phyloP scores from a whole-genome alignment of 768 basidiomycete species.

The Podaxis carcinomalis region DNA sequence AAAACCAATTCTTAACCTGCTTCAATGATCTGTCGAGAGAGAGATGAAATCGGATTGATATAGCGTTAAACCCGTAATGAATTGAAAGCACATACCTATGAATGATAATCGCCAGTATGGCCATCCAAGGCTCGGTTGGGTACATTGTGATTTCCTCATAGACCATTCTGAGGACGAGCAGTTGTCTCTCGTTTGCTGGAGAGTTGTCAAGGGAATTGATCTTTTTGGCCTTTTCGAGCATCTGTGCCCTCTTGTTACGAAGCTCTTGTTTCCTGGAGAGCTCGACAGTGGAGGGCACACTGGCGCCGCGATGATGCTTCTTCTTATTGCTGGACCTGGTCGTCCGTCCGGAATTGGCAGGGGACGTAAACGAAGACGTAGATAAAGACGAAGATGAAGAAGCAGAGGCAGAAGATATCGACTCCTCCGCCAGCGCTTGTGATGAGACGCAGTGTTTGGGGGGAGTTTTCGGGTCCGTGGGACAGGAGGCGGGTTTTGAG shows the following conservation, averaged over 20 bases:
- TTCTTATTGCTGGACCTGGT: constrained; percentile 13
- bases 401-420: constrained; percentile 18
- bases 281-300: constrained; percentile 21
- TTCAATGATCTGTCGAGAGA: constrained; percentile 41
- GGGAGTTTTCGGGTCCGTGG: constrained; percentile 12
- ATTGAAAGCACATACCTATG: constrained; percentile 34
- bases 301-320: constrained; percentile 20
- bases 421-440: neutral
- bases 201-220: constrained; percentile 47
- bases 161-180: constrained; percentile 57
- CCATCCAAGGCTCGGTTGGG: constrained; percentile 59
- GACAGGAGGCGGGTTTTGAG: constrained; percentile 17
- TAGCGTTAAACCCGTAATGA: constrained; percentile 2
- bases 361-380: constrained; percentile 18
- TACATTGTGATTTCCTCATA: constrained; percentile 65
- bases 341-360: constrained; percentile 21
- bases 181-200: constrained; percentile 53
- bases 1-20: constrained; percentile 67
- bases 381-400: constrained; percentile 23
- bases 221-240: constrained; percentile 32
- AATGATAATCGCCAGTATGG: constrained; percentile 53
- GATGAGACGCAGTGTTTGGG: constrained; percentile 14
- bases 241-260: constrained; percentile 27
- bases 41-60: constrained; percentile 4
- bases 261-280: constrained; percentile 23